A percentile compares a stretch with the other conserved stretches of the same genome.
These are phyloP conservation scores for Coemansia sp. DNA, from an alignment of 192 early-diverging fungal genomes.

Conservation along the genomic window DNA sequence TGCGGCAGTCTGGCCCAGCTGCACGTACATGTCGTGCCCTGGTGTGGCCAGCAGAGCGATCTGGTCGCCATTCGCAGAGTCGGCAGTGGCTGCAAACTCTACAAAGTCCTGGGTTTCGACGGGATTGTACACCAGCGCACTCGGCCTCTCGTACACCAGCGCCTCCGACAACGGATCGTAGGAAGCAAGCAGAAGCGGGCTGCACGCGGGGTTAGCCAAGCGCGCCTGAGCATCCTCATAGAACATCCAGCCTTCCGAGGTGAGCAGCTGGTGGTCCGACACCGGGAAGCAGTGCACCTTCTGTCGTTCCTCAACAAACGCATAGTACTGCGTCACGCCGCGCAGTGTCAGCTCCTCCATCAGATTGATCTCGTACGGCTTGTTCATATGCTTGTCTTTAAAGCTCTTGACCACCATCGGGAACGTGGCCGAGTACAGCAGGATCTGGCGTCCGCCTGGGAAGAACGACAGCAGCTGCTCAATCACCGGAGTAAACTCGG, in stretches of 20 bases:
- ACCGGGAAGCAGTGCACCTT: conserved; percentile 81
- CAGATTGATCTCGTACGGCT: conserved; percentile 98
- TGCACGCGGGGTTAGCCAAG: conserved; percentile 5
- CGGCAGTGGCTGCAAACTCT: conserved; percentile 18
- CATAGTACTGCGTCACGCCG: conserved; percentile 99
- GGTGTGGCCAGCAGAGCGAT: conserved; percentile 28
- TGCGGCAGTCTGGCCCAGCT: conserved; percentile 8
- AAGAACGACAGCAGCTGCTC: conserved; percentile 93
- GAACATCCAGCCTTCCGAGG: conserved; percentile 35
- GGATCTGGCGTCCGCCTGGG: conserved; percentile 85
- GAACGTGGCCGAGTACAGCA: conserved; percentile 97
- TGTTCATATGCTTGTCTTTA: conserved; percentile 94
- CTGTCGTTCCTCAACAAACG: conserved; percentile 97
- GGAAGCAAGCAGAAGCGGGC: conserved; percentile 22
- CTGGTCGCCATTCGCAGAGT: background rate
- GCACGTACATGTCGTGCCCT: conserved; percentile 30
- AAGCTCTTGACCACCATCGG: conserved; percentile 96
- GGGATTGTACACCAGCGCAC: conserved; percentile 22
- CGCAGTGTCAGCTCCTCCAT: conserved; percentile 99
- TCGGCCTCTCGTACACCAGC: conserved; percentile 18
- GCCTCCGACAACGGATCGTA: conserved; percentile 17
- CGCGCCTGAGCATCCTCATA: conserved; percentile 20
- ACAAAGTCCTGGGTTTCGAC: conserved; percentile 21
- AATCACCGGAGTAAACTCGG: conserved; percentile 98
- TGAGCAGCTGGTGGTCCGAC: conserved; percentile 55